Base-by-base conservation (phyloP, 768 basidiomycete genomes). In the Amanita pallidorosea region DNA sequence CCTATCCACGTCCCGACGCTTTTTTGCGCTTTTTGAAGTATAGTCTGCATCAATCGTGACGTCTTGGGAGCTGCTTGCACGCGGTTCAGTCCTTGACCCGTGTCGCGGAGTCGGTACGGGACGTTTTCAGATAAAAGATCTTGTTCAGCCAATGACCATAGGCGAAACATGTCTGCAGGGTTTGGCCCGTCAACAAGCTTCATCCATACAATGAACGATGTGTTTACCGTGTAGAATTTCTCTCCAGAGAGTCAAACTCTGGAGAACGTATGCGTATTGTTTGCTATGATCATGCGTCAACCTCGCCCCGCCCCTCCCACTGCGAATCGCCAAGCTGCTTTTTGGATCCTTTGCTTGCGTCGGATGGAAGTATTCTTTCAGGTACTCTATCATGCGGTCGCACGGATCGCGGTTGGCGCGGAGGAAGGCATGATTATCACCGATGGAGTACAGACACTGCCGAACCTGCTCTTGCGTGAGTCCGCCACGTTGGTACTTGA, bases 41-140 rank as follows among this genome's bases (percentile, higher is more conserved):
- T 89, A 22, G 74, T 76, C 61, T 89, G 88, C 89, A 91, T 91
- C 80, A 88, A 82, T 25, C 85, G 80, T n/a, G 87, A 81, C 2
- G 89, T 92, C 64, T 90, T 91, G 11, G 89, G 89, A 2, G 89
- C 79, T 0, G 81, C 79, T 62, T 91, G 89, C 9, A 92, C 88
- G 41, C 89, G 83, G 66, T 92, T 92, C 49, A 92, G 73, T n/a
- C 89, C 89, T 59, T 92, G 89, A 23, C 89, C 89, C 0, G 89
- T 92, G 62, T 92, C 89, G 25, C 89, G 81, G 35, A 92, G 72
- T 27, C 89, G 84, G 63, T 92, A 92, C 3, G 80, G 62, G 36
- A 83, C 69, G 18, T 70, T 80, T 59, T 89, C 81, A 5, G 85
- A 81, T n/a, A 92, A 73, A 12, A 92, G 64, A 56, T 92, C 89